Base-by-base conservation (phyloP, 2,329 filamentous ascomycete species). In the Hypoxylon sp. region DNA sequence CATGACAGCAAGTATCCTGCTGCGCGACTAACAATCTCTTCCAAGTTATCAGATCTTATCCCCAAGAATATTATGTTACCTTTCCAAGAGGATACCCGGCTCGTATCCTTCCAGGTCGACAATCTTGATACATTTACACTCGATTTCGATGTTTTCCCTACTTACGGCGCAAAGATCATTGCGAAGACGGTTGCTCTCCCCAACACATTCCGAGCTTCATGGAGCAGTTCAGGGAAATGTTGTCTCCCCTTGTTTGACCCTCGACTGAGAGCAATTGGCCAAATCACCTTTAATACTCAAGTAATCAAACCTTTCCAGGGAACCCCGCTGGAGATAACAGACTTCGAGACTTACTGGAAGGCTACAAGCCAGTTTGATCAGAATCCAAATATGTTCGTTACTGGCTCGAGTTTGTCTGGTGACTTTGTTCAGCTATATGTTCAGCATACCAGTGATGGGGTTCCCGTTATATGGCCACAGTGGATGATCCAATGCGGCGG, bases 331-430 rank as follows among this genome's bases (percentile, higher is more conserved):
- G 96, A 99, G 79, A 98, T 99, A 67, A 97, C 96, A 0, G 94
- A 98, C 76, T 99, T 98, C 74, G 96, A 97, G 69, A 98, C 96
- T 0, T 99, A 99, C 80, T 99, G 96, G 96, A 99, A 98, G 80
- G 95, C 95, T 0, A 99, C 96, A 0, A 97, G 94, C 75, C 94
- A 97, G 73, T 87, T 96, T 51, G 93, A 97, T 77, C 90, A 93
- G 55, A 92, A 94, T 50, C 91, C 92, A 23, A 96, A 88, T 76
- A 93, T 93, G 23, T 89, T 98, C 23, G 93, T 99, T 17, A 98
- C 95, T 0, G 96, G 95, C 0, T 98, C 95, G 9, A 98, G 95
- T 81, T 81, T 99, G 60, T 97, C 93, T 2, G 96, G 96, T n/a
- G 93, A 98, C 75, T 98, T 98, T 79, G 90, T 97, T 23, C 89